Percentiles rank a stretch among this genome's conserved stretches.
Conservation (phyloP, 2,329 filamentous ascomycete species). For the Fusarium tricinctum region DNA sequence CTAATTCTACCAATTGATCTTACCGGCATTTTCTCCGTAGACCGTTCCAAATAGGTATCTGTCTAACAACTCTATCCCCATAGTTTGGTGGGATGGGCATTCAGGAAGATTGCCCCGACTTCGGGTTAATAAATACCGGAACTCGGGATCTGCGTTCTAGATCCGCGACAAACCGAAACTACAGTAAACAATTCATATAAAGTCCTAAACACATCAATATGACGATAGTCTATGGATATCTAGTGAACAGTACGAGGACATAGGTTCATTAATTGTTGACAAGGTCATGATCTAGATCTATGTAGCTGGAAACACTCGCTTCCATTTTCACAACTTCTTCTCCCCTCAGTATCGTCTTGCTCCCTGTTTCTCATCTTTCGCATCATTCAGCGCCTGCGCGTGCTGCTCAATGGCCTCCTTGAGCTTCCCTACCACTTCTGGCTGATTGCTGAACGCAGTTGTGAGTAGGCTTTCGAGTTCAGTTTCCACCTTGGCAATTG, state of each 20-base stretch:
- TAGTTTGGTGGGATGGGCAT: not conserved
- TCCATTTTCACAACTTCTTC: constrained; percentile 12
- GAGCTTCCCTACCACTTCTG: constrained; percentile 70
- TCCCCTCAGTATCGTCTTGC: constrained; percentile 49
- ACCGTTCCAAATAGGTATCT: constrained; percentile 20
- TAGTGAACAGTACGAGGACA: not conserved
- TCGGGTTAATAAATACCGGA: constrained; percentile 25
- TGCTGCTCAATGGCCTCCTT: constrained; percentile 73
- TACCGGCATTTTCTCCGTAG: constrained; percentile 26
- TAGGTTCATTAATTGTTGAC: constrained; percentile 5
- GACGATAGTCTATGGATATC: not conserved
- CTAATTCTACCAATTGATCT: not conserved
- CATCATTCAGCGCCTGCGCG: constrained; percentile 66
- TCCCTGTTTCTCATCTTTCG: constrained; percentile 55
- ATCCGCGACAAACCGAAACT: constrained; percentile 31
- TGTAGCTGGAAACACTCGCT: constrained; percentile 11
- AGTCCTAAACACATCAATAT: not conserved
- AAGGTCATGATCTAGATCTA: constrained; percentile 11
- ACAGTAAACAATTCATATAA: not conserved
- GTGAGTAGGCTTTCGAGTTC: constrained; percentile 70
- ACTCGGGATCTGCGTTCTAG: constrained; percentile 28
- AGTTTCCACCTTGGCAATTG: constrained; percentile 66
- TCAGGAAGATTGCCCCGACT: constrained; percentile 5
- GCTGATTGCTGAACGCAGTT: constrained; percentile 70
- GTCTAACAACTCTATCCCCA: constrained; percentile 21